Evolutionary conservation across 345 rosid species (phyloP), one percentile per base, ranked within the genome.

Genomic region (Moricandia arvensis): DNA sequence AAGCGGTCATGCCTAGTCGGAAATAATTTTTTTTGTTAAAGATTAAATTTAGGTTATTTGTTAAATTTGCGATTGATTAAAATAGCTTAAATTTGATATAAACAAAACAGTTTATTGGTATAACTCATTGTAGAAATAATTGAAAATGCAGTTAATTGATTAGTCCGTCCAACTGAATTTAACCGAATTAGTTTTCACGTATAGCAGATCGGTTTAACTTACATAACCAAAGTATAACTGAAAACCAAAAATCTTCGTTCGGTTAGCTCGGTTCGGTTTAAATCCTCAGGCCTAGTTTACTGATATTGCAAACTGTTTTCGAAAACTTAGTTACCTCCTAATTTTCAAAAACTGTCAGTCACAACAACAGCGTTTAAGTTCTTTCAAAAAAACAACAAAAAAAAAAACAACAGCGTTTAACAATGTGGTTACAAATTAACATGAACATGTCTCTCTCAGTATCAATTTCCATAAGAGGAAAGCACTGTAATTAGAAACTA

Each of bases 381-480:
- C 6, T 4, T 33, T 34, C 38, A 34, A 8, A 34, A 34, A 2
- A 34, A 7, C 8, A 34, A 5, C n/a, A n/a, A n/a, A n/a, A n/a
- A n/a, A n/a, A n/a, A 21, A 12, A 53, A 53, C n/a, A 54, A 8
- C 24, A 16, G 12, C 24, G 4, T 54, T 9, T 53, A 9, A 11
- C 30, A 11, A 1, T 10, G 34, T 58, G 37, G 35, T 29, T 59
- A 58, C 16, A 58, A 27, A 2, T 43, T 43, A 43, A 16, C 57
- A 51, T 51, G 57, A 58, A 12, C 33, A 10, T 7, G 9, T 7
- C 4, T 51, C 6, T 51, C 6, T 17, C 11, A 8, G 29, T 29
- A 59, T 65, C 33, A 41, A 47, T 27, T 45, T 66, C 70, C 70
- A 1, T 29, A 66, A 47, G 41, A 47, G 38, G 70, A 66, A 66